Evolutionary conservation across 306 rosid genomes (phyloP), one percentile per base, ranked within the genome.

Genomic region (Fragaria ananassa): DNA sequence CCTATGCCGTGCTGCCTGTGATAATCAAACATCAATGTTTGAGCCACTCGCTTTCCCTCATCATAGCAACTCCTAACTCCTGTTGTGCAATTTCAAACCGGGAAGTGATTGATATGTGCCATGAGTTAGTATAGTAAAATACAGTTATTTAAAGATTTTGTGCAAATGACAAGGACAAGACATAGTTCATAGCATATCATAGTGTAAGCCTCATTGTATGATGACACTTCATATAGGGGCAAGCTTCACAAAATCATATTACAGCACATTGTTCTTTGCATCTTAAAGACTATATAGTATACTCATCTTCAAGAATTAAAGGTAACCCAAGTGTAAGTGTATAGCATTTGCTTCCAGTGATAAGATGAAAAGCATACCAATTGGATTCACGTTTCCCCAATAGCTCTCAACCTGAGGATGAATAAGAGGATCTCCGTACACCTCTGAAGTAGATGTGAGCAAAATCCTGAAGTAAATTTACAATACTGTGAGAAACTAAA

Each of bases 21-120:
- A 83, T 92, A 96, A 82, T 96, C 99, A 83, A 92, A 96, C 98
- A 96, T 92, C 88, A 96, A 83, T 34, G 98, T 92, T 85, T 96
- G 97, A 31, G 98, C 98, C 76, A 96, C 99, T 78, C 98, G 98
- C 81, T 96, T 96, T 74, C 99, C 98, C 84, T 96, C 97, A 15
- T 95, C 99, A 62, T 95, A 95, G 86, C 99, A 95, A 83, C 99
- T 95, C 81, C 99, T 90, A 78, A 95, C 99, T 63, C 99, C 99
- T 95, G 84, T 21, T 34, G 39, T 35, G 19, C 17, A 53, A 27
- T 60, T 81, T 3, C 42, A 74, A 75, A 62, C 53, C 53, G 18
- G 14, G 34, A 41, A 62, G 21, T 25, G 18, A 68, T 57, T 11
- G 34, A 68, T 1, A 19, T 2, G 23, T 27, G 60, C 56, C 21